Evolutionary conservation across 2,329 filamentous ascomycete species (phyloP).

Genomic region (Cercospora zeina): DNA sequence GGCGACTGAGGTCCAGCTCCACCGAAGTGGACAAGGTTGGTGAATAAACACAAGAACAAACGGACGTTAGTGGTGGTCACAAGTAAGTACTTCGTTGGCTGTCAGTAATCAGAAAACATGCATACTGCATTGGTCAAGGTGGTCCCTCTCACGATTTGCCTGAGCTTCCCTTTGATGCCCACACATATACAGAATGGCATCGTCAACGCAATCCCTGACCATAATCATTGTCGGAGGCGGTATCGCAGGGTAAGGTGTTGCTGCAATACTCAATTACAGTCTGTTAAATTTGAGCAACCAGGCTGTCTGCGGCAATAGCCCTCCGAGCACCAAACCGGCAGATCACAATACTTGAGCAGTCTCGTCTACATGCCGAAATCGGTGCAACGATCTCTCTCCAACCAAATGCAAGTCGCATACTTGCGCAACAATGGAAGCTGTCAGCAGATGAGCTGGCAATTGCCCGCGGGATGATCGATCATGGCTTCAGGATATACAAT

Average conservation of each 20-base stretch:
- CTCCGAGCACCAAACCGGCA: slow-evolving; percentile 40
- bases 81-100: neutral
- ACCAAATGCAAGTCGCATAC: slow-evolving; percentile 46
- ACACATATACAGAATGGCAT: slow-evolving; percentile 26
- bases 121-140: slow-evolving; percentile 6
- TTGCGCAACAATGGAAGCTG: slow-evolving; percentile 39
- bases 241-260: neutral
- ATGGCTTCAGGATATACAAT: slow-evolving; percentile 43
- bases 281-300: slow-evolving; percentile 18
- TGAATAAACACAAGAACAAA: slow-evolving; percentile 2
- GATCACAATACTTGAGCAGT: slow-evolving; percentile 42
- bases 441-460: slow-evolving; percentile 32
- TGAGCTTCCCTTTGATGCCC: slow-evolving; percentile 18
- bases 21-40: slow-evolving; percentile 1
- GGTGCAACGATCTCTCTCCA: slow-evolving; percentile 48
- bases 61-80: neutral
- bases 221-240: slow-evolving; percentile 41
- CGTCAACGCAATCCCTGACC: slow-evolving; percentile 35
- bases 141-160: slow-evolving; percentile 10
- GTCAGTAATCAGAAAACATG: neutral
- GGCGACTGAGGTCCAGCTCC: neutral
- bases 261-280: neutral
- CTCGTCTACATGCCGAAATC: slow-evolving; percentile 39
- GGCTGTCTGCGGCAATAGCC: slow-evolving; percentile 41
- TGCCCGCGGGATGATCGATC: slow-evolving; percentile 42